Evolutionary conservation across 2,329 filamentous ascomycete genomes (phyloP).

Genomic region (Alternaria burnsii): DNA sequence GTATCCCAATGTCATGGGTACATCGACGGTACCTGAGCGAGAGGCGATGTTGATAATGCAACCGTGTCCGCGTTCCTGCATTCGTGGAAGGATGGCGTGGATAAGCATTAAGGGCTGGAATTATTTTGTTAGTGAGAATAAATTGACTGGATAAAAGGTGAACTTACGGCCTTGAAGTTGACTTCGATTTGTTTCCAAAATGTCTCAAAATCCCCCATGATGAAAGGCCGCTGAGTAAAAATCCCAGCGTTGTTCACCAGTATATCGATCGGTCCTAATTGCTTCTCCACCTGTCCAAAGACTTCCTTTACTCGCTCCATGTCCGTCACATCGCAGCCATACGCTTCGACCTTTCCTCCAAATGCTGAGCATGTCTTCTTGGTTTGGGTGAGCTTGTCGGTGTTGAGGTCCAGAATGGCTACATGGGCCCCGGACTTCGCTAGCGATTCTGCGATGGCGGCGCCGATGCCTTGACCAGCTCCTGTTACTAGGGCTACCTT

Average conservation of each 20-base stretch:
- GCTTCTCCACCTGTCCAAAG: slow-evolving; percentile 28
- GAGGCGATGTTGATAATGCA: slow-evolving; percentile 46
- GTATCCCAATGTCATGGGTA: slow-evolving; percentile 44
- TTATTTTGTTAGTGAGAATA: neutral
- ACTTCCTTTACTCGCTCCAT: slow-evolving; percentile 16
- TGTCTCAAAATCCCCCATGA: slow-evolving; percentile 36
- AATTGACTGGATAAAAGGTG: neutral
- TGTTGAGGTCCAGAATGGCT: slow-evolving; percentile 38
- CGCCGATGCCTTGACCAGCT: slow-evolving; percentile 40
- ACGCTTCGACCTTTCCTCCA: slow-evolving; percentile 31
- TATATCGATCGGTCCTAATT: slow-evolving; percentile 35
- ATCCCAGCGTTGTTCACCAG: slow-evolving; percentile 44
- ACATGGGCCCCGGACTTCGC: slow-evolving; percentile 38
- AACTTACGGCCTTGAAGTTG: slow-evolving; percentile 38
- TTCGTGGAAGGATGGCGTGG: slow-evolving; percentile 33
- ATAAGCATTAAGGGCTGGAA: slow-evolving; percentile 37
- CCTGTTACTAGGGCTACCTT: slow-evolving; percentile 43
- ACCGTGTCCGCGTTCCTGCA: slow-evolving; percentile 35
- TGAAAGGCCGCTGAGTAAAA: slow-evolving; percentile 34
- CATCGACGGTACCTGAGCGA: slow-evolving; percentile 41
- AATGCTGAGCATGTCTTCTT: slow-evolving; percentile 32
- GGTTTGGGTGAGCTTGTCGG: slow-evolving; percentile 27
- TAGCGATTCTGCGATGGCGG: slow-evolving; percentile 38
- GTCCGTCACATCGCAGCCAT: slow-evolving; percentile 36
- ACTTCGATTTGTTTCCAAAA: slow-evolving; percentile 46